Conservation (phyloP, 1,284 basidiomycete genomes). For the Cutaneotrichosporon dermatis region DNA sequence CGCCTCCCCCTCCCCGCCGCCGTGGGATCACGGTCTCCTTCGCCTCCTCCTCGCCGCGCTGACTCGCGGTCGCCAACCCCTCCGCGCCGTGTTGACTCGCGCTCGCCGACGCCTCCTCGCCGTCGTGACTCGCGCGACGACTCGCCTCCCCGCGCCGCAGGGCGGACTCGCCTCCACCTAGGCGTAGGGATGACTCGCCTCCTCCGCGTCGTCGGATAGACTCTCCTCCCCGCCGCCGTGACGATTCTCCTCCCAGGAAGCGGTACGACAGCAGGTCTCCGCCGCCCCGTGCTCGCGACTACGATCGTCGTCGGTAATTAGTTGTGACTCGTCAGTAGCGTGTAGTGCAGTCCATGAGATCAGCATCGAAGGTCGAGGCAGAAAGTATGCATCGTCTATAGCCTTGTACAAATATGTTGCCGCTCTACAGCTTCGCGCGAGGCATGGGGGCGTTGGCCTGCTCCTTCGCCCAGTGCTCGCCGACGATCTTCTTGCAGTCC, state of each 20-base stretch:
- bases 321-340: background rate
- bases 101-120: slow-evolving; percentile 20
- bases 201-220: background rate
- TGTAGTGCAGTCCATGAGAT: background rate
- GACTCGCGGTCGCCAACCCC: background rate
- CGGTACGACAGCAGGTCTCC: background rate
- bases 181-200: no score
- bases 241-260: slow-evolving; percentile 7
- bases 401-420: no score
- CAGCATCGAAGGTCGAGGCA: background rate
- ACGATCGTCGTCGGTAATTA: slow-evolving; percentile 4
- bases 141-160: slow-evolving; percentile 12
- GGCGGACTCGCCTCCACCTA: background rate
- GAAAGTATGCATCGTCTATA: background rate
- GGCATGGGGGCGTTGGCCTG: background rate
- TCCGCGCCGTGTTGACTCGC: slow-evolving; percentile 18
- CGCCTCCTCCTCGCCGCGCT: no score
- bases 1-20: no score
- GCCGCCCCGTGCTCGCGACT: slow-evolving; percentile 4
- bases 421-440: no score
- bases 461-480: slow-evolving; percentile 26
- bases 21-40: no score
- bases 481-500: slow-evolving; percentile 18
- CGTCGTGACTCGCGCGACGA: slow-evolving; percentile 8
- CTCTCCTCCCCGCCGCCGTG: slow-evolving; percentile 5